A percentile compares a stretch with the other conserved stretches of the same genome.
These are phyloP conservation scores for Xylaria sp. DNA, from an alignment of 2,329 filamentous ascomycete genomes.

Conservation along the genomic window DNA sequence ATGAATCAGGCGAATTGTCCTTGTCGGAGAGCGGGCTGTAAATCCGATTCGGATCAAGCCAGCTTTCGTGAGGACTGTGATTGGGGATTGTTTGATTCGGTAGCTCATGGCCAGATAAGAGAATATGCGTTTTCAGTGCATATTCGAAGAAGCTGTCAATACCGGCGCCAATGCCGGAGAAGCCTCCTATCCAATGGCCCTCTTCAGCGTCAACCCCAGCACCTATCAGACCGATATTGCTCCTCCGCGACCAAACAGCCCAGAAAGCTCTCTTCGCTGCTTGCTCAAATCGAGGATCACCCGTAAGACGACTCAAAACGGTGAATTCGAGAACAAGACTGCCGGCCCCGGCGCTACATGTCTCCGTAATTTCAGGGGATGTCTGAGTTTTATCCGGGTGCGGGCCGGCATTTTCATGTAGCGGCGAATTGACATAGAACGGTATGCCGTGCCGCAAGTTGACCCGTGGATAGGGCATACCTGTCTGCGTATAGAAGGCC, in stretches of 20 bases:
- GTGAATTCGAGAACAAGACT: conserved; percentile 95
- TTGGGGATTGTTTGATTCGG: conserved; percentile 63
- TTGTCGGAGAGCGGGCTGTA: conserved; percentile 70
- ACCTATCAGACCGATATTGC: conserved; percentile 86
- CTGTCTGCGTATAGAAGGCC: conserved; percentile 90
- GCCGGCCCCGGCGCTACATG: conserved; percentile 95
- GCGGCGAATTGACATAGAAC: conserved; percentile 88
- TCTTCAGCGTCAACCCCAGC: conserved; percentile 92
- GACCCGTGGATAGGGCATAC: conserved; percentile 93
- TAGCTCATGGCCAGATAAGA: conserved; percentile 79
- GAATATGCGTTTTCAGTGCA: conserved; percentile 90
- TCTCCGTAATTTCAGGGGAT: conserved; percentile 85
- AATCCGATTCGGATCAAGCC: conserved; percentile 73
- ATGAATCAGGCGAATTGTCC: conserved; percentile 79
- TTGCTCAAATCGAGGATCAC: conserved; percentile 87
- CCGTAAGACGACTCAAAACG: conserved; percentile 87
- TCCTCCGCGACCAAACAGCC: conserved; percentile 93
- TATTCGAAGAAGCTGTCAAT: conserved; percentile 99
- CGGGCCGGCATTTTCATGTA: conserved; percentile 68
- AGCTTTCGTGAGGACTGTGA: conserved; percentile 51
- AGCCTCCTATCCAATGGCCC: conserved; percentile 87
- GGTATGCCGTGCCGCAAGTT: conserved; percentile 92
- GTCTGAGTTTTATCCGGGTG: conserved; percentile 55
- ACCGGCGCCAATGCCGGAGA: conserved; percentile 94
- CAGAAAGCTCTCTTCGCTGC: conserved; percentile 93